Conservation (phyloP, 2,329 filamentous ascomycete species). For the Pseudocercospora crystallina region DNA sequence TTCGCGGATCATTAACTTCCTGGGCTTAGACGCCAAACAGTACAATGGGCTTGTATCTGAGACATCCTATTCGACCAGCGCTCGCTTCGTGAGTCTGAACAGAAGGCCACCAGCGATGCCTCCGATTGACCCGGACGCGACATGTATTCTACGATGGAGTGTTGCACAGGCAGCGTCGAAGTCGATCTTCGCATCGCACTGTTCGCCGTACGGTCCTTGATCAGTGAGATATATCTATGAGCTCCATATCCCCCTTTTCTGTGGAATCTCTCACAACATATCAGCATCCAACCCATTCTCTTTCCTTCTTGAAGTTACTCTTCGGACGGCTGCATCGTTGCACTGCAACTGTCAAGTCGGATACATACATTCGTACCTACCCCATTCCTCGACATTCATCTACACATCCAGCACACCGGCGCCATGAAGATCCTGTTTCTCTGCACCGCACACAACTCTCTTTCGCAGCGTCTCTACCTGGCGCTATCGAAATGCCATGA, state of each 20-base stretch:
- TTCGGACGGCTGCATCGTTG: background rate
- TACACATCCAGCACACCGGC: conserved; percentile 5
- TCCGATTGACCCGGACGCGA: conserved; percentile 1
- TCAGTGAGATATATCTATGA: conserved; percentile 10
- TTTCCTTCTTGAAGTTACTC: background rate
- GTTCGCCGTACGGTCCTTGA: background rate
- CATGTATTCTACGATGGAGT: conserved; percentile 1
- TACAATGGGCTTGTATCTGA: background rate
- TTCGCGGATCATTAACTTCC: conserved; percentile 7
- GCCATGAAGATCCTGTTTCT: conserved; percentile 45
- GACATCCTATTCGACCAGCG: conserved; percentile 3
- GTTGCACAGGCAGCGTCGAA: conserved; percentile 1
- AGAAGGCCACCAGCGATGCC: background rate
- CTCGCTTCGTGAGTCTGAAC: conserved; percentile 7
- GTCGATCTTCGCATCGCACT: background rate
- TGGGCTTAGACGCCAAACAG: conserved; percentile 1
- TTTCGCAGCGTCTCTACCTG: conserved; percentile 44
- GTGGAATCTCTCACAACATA: conserved; percentile 2
- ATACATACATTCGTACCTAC: no score
- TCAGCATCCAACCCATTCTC: background rate
- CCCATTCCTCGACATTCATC: background rate
- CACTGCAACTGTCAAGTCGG: no score
- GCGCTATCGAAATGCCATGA: conserved; percentile 38
- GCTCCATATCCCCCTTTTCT: background rate
- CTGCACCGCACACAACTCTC: conserved; percentile 48